Base-by-base conservation (phyloP, 306 rosid genomes). In the Cucumis cinereus region DNA sequence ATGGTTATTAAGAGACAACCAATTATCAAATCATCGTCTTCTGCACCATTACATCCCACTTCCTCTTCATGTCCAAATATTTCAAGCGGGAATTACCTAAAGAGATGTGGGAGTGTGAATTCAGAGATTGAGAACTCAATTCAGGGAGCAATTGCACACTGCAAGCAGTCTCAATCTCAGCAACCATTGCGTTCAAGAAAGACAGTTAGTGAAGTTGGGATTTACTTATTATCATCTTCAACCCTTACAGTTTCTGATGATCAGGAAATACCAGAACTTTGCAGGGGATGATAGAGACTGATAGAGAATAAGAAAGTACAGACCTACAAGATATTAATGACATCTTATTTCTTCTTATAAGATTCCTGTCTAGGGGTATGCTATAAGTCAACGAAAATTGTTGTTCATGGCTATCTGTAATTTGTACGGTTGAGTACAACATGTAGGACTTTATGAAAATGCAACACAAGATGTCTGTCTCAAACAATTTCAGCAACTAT, bases 101-200 rank as follows among this genome's bases (percentile, higher is more conserved):
- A 95, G 79, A 90, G 96, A 83, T 88, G 97, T 54, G 87, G 86
- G 77, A 92, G 99, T 80, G 62, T 86, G 52, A 92, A 79, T 77
- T 90, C 97, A 14, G 98, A 95, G 82, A 85, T 85, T 50, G 99
- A 92, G 82, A 90, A 74, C 62, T 89, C 99, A 47, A 90, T 95
- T 54, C 98, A 95, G 67, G 99, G 99, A 84, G 99, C 99, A 54
- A 95, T 95, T 77, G 97, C 97, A 11, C 88, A 92, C 86, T 95
- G 99, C 93, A 95, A 95, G 83, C 85, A 89, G 77, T 94, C 98
- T 47, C 95, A 35, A 24, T 66, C 80, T 66, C 66, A 88, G 85
- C 86, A 88, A 61, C 81, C 75, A 23, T 70, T 82, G 19, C 54
- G 81, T 80, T 83, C 90, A 20, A 85, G 84, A 80, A 86, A 83